Base-by-base conservation (phyloP, 306 rosid species). In the Cicer chorassanicum region DNA sequence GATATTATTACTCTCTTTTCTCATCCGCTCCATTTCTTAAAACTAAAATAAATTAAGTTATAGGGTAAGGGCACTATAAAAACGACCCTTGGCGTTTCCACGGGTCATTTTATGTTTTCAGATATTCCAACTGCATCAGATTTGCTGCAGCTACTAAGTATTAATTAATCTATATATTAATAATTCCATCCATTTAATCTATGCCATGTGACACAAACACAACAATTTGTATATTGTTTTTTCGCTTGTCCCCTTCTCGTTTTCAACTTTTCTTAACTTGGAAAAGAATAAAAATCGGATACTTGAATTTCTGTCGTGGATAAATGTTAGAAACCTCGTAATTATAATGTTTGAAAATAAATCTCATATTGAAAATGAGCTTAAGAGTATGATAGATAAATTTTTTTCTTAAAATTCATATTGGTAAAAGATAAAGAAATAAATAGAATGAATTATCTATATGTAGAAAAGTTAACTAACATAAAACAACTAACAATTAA, bases 71-170 rank as follows among this genome's bases (percentile, higher is more conserved):
- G 6, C 9, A 57, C 38, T 57, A 8, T 18, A 24, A 10, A 24
- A 24, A 57, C 15, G 65, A 59, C 65, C 41, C 65, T 59, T 59
- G 65, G 65, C 8, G 14, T 40, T 59, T 59, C 40, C 42, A 59
- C 4, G 65, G 9, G 65, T 10, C 65, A 59, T 34, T 59, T 29
- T 24, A 10, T 59, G 64, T 24, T 59, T 59, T 24, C 40, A 59
- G 65, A 24, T 24, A 29, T 29, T 59, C 65, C 42, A 59, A 21
- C 4, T 59, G 41, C 41, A 59, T 29, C 9, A 12, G 63, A 56
- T 19, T 19, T 19, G 39, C 19, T 21, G 38, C 34, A 56, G n/a
- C 38, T 56, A 18, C 38, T 7, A 14, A 46, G 51, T 46, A 46
- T 46, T 6, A 49, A 21, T 18, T 56, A 56, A 15, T 51, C 39